Base-by-base conservation (phyloP, 1,284 basidiomycete species). In the Megacollybia platyphylla region DNA sequence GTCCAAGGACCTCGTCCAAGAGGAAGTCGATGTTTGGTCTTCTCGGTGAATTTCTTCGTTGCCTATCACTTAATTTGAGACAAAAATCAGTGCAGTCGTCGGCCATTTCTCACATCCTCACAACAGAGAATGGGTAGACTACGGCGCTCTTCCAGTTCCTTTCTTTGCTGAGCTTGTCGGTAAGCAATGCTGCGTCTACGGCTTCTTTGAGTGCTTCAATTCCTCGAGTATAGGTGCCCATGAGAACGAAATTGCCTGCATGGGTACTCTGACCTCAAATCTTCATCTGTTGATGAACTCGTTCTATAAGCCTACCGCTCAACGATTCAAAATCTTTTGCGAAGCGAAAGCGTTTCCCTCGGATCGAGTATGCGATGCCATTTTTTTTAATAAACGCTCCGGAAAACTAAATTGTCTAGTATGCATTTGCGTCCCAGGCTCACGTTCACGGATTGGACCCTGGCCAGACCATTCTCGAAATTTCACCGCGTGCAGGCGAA, bases 281-380 rank as follows among this genome's bases (percentile, higher is more conserved):
- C 70, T 99, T 45, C 92, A 98, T 66, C 78, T 91, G 44, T 81
- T 97, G 70, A 84, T 98, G 70, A 79, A 83, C 54, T 82, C 84
- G 17, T 98, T 98, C 64, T 97, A 97, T 65, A 81, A 85, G 44
- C 94, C 94, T 2, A 89, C 87, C 6, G 54, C 73, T 46, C 66
- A 70, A 46, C 78, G 90, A 42, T 92, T 78, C 72, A 97, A 96
- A 73, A 93, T 99, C 58, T 70, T 99, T 45, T 96, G 90, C 61
- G 96, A 99, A 67, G 78, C 81, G 35, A 84, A 77, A 47, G 91
- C 93, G 2, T 98, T 98, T 62, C 93, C 96, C 46, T 94, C 89
- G 51, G 94, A 98, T 70, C 86, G 90, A 65, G 86, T 84, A 49
- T 57, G 77, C 64, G 29, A 32, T 34, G 29, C 18, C 41, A 36